Evolutionary conservation across 2,329 filamentous ascomycete genomes (phyloP), one percentile per base, ranked within the genome.

Genomic region (Colletotrichum sp.): DNA sequence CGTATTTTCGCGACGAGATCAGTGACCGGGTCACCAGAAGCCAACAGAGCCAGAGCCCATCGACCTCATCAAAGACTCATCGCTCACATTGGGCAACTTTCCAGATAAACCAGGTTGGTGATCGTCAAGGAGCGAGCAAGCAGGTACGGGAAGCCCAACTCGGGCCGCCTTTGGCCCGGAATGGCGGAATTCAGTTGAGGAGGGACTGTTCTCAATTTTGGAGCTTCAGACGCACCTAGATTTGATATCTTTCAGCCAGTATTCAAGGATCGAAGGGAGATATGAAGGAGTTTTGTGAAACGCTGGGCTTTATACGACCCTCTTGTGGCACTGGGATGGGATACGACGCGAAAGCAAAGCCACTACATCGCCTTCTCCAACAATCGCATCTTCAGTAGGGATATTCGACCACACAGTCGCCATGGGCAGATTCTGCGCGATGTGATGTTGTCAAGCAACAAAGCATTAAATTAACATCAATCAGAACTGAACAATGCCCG

Each of bases 71-170:
- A n/a, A 48, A n/a, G 3, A 1, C 7, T n/a, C 39, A 48, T 48
- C 39, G 39, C 39, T 44, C 9, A 44, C 0, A 44, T 44, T 44
- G 18, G 39, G 39, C 39, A 44, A 12, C n/a, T 52, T 52, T 24
- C n/a, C 10, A 22, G 44, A 13, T 22, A 5, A 5, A 0, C 10
- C 4, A 22, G 1, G 0, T 13, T 22, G 6, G 10, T 1, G n/a
- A 52, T 13, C 44, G n/a, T 52, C n/a, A 0, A 52, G 44, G 44
- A 52, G 44, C 5, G n/a, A 52, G n/a, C 13, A 52, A 52, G 44
- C 10, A 13, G 44, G 10, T 12, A 52, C 6, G 2, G 10, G n/a
- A 52, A 12, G n/a, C 44, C 10, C 10, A 22, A 13, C 18, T 22
- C n/a, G n/a, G 10, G 10, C n/a, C 10, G 44, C n/a, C 6, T 0